Base-by-base conservation (phyloP, 2,329 filamentous ascomycete genomes). In the Fusarium sp. region DNA sequence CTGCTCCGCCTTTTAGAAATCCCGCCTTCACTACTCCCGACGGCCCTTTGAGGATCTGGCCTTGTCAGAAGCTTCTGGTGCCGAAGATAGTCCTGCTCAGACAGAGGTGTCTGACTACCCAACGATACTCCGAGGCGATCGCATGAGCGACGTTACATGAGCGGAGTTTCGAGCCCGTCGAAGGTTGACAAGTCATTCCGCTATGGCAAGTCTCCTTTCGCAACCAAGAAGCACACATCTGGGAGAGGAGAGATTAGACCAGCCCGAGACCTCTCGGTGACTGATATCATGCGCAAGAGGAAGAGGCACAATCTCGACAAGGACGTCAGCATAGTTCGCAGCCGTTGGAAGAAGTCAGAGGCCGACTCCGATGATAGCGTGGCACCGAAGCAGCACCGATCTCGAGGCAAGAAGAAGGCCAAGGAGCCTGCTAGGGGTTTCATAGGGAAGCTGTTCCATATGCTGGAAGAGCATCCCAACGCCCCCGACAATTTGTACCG, bases 201-300 rank as follows among this genome's bases (percentile, higher is more conserved):
- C 63, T 87, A 87, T 69, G 83, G 82, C 61, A 87, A 83, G 67
- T 80, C 82, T 27, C 67, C 79, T 72, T 58, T 81, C 72, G 68
- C 86, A 77, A 77, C 85, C 75, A 83, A 83, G 67, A 84, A 83
- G 67, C 79, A 84, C 39, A 73, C 82, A 11, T 80, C 93, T 0
- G 93, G 93, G 1, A 88, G 90, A 74, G 93, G 92, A 52, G 92
- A 94, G 76, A 89, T 94, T 60, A 85, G 88, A 41, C 82, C 86
- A 5, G 86, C 85, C 74, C 76, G 79, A 72, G 79, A 84, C 75
- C 74, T 81, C 76, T 78, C 81, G 68, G 79, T 79, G 68, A 75
- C 80, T 2, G 88, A 88, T 71, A 85, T 85, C 71, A 85, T 88
- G 75, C 87, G 87, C 77, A 91, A 88, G 82, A 85, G 87, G 70